Conservation (phyloP, 768 basidiomycete species). For the Suillus paluster region DNA sequence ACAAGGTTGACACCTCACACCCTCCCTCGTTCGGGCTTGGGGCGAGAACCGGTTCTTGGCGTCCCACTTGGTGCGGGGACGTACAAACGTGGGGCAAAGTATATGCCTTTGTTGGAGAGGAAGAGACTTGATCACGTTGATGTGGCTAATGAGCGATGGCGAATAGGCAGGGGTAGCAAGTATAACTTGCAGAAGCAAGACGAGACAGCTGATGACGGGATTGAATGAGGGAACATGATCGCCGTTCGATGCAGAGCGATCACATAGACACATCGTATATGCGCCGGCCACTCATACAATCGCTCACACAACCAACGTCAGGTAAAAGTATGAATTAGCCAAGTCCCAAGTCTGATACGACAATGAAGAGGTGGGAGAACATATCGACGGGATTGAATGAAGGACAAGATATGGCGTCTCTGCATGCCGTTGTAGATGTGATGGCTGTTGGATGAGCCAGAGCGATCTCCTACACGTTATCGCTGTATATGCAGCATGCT, state of each 20-base stretch:
- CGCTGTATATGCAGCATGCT: background rate
- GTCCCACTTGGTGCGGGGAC: conserved; percentile 78
- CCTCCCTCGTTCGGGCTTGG: conserved; percentile 20
- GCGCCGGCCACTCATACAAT: background rate
- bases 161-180: conserved; percentile 62
- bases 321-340: background rate
- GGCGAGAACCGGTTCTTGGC: conserved; percentile 39
- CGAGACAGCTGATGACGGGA: conserved; percentile 13
- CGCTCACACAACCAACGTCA: background rate
- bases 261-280: background rate
- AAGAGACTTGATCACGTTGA: conserved; percentile 73
- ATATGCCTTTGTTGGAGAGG: conserved; percentile 68
- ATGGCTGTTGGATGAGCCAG: background rate
- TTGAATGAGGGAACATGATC: conserved; percentile 6
- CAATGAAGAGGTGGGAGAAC: background rate
- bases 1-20: conserved; percentile 26
- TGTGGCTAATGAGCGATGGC: conserved; percentile 79
- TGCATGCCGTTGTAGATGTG: background rate
- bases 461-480: background rate
- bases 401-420: background rate
- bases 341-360: conserved; percentile 8
- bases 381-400: too few relatives aligned
- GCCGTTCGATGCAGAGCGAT: background rate
- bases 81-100: conserved; percentile 61
- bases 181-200: background rate